Evolutionary conservation across 176 grass and related monocot species (phyloP).

Genomic region (Aechmea fasciata): DNA sequence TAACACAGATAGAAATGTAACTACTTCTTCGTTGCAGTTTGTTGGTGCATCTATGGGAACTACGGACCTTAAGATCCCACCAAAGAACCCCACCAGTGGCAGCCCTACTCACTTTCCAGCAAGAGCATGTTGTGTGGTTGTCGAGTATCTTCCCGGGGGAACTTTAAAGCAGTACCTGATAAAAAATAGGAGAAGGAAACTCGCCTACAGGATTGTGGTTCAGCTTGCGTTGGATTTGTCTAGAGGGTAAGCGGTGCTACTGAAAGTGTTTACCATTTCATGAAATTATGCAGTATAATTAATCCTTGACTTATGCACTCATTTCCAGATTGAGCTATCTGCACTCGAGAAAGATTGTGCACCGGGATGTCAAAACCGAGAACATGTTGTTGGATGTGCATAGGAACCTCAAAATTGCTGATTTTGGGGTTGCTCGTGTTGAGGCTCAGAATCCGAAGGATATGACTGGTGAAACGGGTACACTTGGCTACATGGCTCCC

Average conservation of each 20-base stretch:
- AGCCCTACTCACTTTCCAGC: slow-evolving; percentile 44
- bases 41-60: slow-evolving; percentile 93
- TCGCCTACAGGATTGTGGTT: slow-evolving; percentile 70
- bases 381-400: slow-evolving; percentile 70
- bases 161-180: slow-evolving; percentile 79
- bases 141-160: slow-evolving; percentile 83
- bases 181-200: slow-evolving; percentile 62
- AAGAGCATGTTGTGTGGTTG: slow-evolving; percentile 80
- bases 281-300: neutral
- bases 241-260: slow-evolving; percentile 47
- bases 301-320: neutral
- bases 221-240: slow-evolving; percentile 85
- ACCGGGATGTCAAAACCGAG: slow-evolving; percentile 73
- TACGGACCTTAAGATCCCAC: slow-evolving; percentile 62
- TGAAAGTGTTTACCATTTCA: neutral
- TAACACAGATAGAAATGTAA: neutral
- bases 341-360: slow-evolving; percentile 57
- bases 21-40: slow-evolving; percentile 46
- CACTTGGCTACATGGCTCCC: slow-evolving; percentile 87
- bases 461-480: slow-evolving; percentile 85
- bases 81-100: slow-evolving; percentile 34
- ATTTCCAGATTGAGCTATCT: slow-evolving; percentile 56
- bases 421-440: slow-evolving; percentile 82
- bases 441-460: slow-evolving; percentile 74
- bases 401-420: slow-evolving; percentile 71